Percentiles rank a stretch among this genome's conserved stretches.
Evolutionary conservation across 306 rosid species (phyloP).

Genomic region (Vigna trinervia): DNA sequence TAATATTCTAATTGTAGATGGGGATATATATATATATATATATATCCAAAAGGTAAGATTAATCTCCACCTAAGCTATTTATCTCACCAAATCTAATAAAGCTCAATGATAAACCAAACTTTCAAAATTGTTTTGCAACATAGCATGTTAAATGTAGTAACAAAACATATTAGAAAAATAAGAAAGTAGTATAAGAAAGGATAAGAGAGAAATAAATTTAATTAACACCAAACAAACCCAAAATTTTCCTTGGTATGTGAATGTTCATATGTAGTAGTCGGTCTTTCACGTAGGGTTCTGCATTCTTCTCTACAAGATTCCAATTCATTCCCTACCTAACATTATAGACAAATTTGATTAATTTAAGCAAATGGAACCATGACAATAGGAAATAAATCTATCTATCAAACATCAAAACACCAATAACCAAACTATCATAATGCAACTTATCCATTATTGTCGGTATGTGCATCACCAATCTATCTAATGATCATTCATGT

Average conservation of each 20-base stretch:
- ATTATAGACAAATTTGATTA: conserved; percentile 36
- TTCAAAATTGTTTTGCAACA: background rate
- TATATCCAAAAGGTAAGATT: no score
- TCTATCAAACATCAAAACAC: conserved; percentile 12
- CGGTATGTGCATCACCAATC: no score
- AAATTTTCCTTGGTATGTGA: conserved; percentile 48
- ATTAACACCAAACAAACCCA: conserved; percentile 54
- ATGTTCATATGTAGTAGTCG: conserved; percentile 48
- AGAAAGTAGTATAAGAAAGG: background rate
- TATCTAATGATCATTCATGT: no score
- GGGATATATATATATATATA: no score
- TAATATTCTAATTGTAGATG: no score
- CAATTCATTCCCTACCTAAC: conserved; percentile 69
- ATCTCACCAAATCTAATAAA: background rate
- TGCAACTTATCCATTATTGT: no score
- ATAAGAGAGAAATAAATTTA: conserved; percentile 2
- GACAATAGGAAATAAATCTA: conserved; percentile 19
- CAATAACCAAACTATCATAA: background rate
- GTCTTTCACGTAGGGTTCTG: conserved; percentile 51
- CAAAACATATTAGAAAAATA: background rate
- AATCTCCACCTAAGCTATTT: background rate
- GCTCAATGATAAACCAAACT: background rate
- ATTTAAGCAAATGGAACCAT: conserved; percentile 29
- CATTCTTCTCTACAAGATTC: conserved; percentile 70
- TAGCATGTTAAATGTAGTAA: no score